Conservation (phyloP, 2,329 filamentous ascomycete genomes). For the Calonectria multiphialidica region DNA sequence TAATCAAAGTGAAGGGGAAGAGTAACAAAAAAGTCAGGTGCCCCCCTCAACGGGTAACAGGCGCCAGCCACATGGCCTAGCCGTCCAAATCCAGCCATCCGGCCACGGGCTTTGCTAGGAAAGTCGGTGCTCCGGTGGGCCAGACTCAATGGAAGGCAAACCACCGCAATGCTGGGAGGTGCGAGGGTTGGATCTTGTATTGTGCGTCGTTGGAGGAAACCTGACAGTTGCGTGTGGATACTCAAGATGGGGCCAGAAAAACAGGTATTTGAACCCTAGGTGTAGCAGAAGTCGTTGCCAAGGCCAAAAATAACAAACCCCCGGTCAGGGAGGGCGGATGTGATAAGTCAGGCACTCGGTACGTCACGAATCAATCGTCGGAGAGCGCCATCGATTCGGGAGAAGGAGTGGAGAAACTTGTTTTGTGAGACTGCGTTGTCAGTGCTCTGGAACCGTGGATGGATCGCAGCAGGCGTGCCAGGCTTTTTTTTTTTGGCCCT, state of each 20-base stretch:
- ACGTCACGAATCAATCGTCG: slow-evolving; percentile 4
- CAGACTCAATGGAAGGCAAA: background rate
- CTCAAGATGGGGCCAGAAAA: background rate
- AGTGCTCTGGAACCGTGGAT: slow-evolving; percentile 3
- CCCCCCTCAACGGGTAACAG: background rate
- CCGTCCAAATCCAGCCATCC: slow-evolving; percentile 37
- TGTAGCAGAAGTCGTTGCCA: background rate
- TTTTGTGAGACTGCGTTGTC: slow-evolving; percentile 5
- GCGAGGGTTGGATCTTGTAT: background rate
- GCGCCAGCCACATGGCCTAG: slow-evolving; percentile 34
- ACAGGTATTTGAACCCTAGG: slow-evolving; percentile 10
- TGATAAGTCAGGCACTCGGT: slow-evolving; percentile 6
- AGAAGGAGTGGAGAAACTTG: background rate
- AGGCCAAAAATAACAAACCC: slow-evolving; percentile 8
- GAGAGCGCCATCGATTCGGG: background rate
- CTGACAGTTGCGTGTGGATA: slow-evolving; percentile 6
- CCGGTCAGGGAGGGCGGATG: background rate
- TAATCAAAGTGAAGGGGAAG: background rate
- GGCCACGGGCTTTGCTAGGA: background rate
- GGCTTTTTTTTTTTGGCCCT: slow-evolving; percentile 1
- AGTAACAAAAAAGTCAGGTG: slow-evolving; percentile 5
- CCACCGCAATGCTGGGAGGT: background rate
- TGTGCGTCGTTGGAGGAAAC: slow-evolving; percentile 7
- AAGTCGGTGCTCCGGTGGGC: background rate
- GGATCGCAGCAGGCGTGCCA: slow-evolving; percentile 1